Base-by-base conservation (phyloP, 1,284 basidiomycete species). In the Somion occarium region DNA sequence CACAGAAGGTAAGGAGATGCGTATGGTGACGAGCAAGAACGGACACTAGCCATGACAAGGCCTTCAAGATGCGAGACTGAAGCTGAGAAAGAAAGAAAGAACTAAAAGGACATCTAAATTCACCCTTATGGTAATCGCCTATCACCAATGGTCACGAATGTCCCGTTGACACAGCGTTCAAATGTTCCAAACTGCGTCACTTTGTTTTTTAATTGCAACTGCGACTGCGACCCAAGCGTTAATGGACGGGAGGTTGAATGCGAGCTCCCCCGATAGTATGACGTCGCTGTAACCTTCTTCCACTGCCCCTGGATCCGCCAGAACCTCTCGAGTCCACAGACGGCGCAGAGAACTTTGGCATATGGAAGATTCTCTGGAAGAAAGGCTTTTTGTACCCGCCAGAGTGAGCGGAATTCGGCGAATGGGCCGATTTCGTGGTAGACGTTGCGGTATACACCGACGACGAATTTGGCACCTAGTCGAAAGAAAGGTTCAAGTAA, bases 321-420 rank as follows among this genome's bases (percentile, higher is more conserved):
- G 56, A 58, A 3, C 39, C 52, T 24, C 60, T 53, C 39, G 63
- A 64, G 55, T 62, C 59, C 47, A 63, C 59, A 44, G 64, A 63
- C 38, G 62, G 45, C 38, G 54, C 42, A 43, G 51, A 49, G 13
- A 59, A 50, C 52, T 53, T 57, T 24, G 61, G 61, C 47, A 64
- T 63, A 54, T 57, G 61, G 58, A 67, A 67, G 25, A 67, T 60
- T 22, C 64, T 61, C 51, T 63, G 62, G 56, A 67, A 63, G 55
- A 67, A 64, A 38, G 63, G 61, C 51, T 60, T 61, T 48, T 59
- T 61, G 53, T 49, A 51, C 44, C 54, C 49, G 13, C 46, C 46
- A 1, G 59, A 61, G 38, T 61, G 60, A 7, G 53, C 54, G 23
- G 58, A 34, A 7, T 7, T 7, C 7, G 30, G 30, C 7, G 30